Percentiles rank a stretch among this genome's conserved stretches.
These are phyloP conservation scores for Epichloe sibirici DNA, from an alignment of 2,329 filamentous ascomycete species.

Conservation along the genomic window DNA sequence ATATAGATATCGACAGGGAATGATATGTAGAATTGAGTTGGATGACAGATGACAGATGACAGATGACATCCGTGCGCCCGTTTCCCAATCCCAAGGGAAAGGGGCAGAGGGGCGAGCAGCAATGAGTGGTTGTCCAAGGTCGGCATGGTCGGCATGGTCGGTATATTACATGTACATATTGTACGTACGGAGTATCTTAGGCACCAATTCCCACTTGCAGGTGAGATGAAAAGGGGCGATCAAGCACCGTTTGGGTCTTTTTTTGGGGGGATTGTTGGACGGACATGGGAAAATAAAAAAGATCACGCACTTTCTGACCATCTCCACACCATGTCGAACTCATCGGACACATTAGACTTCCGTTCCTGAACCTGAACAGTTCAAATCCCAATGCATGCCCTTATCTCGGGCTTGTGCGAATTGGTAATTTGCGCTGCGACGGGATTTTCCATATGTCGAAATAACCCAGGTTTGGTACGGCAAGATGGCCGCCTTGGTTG, in stretches of 20 bases:
- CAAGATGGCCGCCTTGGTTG: too few relatives aligned
- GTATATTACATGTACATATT: too few relatives aligned
- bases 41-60: background rate
- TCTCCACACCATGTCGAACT: background rate
- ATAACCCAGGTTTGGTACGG: too few relatives aligned
- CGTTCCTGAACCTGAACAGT: too few relatives aligned
- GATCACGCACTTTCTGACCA: background rate
- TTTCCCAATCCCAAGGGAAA: background rate
- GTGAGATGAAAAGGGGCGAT: background rate
- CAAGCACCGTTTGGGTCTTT: background rate
- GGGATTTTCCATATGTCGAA: too few relatives aligned
- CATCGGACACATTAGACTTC: too few relatives aligned
- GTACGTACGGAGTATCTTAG: too few relatives aligned
- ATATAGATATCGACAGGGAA: background rate
- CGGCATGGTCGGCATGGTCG: too few relatives aligned
- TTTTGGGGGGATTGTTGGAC: background rate
- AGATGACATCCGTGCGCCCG: background rate
- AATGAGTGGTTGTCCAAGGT: background rate
- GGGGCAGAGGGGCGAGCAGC: background rate
- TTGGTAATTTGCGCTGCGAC: too few relatives aligned
- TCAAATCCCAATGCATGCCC: too few relatives aligned
- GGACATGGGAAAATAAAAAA: background rate
- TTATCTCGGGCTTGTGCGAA: too few relatives aligned
- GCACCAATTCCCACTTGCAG: background rate
- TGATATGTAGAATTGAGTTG: background rate